phyloP scores from a whole-genome alignment of 306 rosid species.

The Dalbergia cultrata region DNA sequence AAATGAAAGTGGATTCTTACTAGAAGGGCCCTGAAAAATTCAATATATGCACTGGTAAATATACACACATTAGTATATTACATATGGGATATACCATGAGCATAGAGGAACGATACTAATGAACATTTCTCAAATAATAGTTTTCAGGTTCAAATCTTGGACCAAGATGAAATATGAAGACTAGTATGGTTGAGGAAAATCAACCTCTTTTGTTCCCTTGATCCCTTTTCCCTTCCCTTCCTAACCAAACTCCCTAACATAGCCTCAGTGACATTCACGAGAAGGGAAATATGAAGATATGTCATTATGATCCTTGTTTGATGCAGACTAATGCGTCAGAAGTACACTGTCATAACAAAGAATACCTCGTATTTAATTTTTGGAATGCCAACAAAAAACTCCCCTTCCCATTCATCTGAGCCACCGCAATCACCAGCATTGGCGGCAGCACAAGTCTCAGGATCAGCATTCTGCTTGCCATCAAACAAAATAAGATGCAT shows the following conservation, averaged over 20 bases:
- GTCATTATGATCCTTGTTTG: background rate
- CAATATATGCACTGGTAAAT: background rate
- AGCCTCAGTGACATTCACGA: too few relatives aligned
- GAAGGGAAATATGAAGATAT: background rate
- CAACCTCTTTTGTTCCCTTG: background rate
- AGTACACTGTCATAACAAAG: slow-evolving; percentile 7
- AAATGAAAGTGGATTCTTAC: slow-evolving; percentile 81
- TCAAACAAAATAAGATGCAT: background rate
- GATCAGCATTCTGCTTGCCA: slow-evolving; percentile 64
- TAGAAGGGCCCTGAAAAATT: slow-evolving; percentile 80
- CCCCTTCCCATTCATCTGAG: slow-evolving; percentile 83
- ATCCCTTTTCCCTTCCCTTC: background rate
- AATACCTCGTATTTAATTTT: slow-evolving; percentile 83
- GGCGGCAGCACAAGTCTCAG: slow-evolving; percentile 74
- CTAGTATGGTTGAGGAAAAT: background rate
- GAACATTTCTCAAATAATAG: slow-evolving; percentile 5
- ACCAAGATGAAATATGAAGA: background rate
- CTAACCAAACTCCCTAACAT: too few relatives aligned
- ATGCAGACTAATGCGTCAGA: background rate
- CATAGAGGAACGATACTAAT: background rate
- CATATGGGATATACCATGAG: background rate
- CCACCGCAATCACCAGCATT: slow-evolving; percentile 55
- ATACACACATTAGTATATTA: background rate
- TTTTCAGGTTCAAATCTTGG: background rate
- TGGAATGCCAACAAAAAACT: slow-evolving; percentile 81